Evolutionary conservation across 148 eudicot genomes (phyloP), one percentile per base, ranked within the genome.

Genomic region (Talinum fruticosum): DNA sequence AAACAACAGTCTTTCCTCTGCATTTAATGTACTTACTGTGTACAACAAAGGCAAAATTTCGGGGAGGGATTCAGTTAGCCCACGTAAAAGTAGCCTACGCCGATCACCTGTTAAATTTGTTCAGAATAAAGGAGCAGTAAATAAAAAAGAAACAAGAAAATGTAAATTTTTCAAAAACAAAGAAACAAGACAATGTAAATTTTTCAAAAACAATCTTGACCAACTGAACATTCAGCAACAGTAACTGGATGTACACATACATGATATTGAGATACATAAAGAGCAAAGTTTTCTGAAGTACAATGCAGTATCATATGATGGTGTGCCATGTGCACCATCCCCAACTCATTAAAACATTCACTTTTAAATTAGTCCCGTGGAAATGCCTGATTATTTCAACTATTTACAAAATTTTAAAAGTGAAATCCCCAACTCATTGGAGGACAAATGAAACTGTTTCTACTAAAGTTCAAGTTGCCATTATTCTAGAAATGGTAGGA

Each of bases 31-130:
- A 86, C 99, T 84, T 89, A 96, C 99, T 70, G 90, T 86, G 86
- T 91, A 96, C 51, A 96, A 72, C 73, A 96, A 87, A 23, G 98
- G 97, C 36, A 96, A 85, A 44, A 96, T 93, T 81, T 90, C 97
- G 62, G 95, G 89, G 84, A 96, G 85, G 66, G 99, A 96, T 75
- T 91, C 87, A 66, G 91, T 89, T 61, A 96, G 86, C 66, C 97
- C 97, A 78, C 98, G 97, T 80, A 96, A 82, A 83, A 96, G 78
- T 64, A 87, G 79, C 86, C 99, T 88, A 24, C 98, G 95, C 34
- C 98, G 84, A 69, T 96, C 99, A 85, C 99, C 99, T 96, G 87
- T 81, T 18, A 33, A 80, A 75, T 65, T 66, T 70, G 78, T 64
- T 34, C 45, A 75, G 68, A 54, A 59, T 69, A 71, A 82, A 75